phyloP scores from a whole-genome alignment of 345 rosid species.

The Noccaea bulbosa region DNA sequence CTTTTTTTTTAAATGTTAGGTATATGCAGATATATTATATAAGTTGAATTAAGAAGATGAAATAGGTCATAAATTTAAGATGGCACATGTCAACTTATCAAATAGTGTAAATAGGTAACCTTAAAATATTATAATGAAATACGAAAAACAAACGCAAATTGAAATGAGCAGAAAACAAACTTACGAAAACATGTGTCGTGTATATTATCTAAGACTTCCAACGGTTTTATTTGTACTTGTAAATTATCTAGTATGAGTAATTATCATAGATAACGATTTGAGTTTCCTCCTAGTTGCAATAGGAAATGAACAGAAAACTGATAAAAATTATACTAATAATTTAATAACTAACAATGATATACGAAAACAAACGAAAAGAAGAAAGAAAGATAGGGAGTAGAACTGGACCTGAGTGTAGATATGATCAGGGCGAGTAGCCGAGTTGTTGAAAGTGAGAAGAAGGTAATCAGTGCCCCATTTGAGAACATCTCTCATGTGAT shows the following conservation, averaged over 20 bases:
- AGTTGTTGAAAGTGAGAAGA: conserved; percentile 75
- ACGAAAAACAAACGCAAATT: too few relatives aligned
- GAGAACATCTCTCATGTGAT: conserved; percentile 68
- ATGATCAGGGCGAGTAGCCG: conserved; percentile 61
- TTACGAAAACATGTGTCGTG: too few relatives aligned
- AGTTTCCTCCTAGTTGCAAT: neutral
- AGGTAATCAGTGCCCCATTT: conserved; percentile 90
- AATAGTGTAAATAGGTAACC: too few relatives aligned
- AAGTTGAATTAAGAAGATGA: too few relatives aligned
- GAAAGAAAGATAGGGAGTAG: neutral
- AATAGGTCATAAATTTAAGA: too few relatives aligned
- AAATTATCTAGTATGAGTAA: neutral
- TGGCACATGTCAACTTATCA: too few relatives aligned
- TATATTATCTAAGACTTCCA: neutral
- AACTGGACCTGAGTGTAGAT: conserved; percentile 60
- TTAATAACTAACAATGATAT: neutral
- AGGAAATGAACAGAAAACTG: neutral
- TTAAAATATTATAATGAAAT: too few relatives aligned
- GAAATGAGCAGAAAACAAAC: too few relatives aligned
- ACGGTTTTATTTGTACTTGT: neutral
- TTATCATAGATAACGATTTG: neutral
- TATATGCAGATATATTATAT: too few relatives aligned
- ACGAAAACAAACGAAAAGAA: neutral
- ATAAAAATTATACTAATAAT: neutral
- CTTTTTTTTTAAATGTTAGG: too few relatives aligned